A percentile compares a stretch with the other conserved stretches of the same genome.
phyloP scores from a whole-genome alignment of 257 asterid genomes.

The Solanum pinnatisectum region DNA sequence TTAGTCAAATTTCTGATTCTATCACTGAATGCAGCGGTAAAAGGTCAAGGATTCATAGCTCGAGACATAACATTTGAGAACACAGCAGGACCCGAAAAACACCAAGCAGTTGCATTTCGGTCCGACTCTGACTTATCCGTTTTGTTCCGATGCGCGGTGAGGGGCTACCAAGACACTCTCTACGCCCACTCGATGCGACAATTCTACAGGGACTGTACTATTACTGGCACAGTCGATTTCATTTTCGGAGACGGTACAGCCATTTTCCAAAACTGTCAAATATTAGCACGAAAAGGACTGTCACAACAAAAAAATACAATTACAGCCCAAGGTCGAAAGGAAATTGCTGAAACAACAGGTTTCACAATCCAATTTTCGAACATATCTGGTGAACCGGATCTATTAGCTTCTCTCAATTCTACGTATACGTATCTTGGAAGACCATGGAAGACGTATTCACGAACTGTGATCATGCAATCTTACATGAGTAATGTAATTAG shows the following conservation, averaged over 20 bases:
- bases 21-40: conserved; percentile 25
- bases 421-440: conserved; percentile 43
- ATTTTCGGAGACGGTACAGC: conserved; percentile 43
- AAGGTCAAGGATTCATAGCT: conserved; percentile 51
- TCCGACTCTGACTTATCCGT: conserved; percentile 52
- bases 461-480: conserved; percentile 48
- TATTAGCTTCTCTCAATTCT: conserved; percentile 17
- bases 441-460: conserved; percentile 44
- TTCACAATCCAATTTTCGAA: conserved; percentile 44
- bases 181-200: conserved; percentile 50
- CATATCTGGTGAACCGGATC: conserved; percentile 29
- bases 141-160: conserved; percentile 36
- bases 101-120: conserved; percentile 51
- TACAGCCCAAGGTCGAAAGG: conserved; percentile 52
- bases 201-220: conserved; percentile 41
- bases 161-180: conserved; percentile 51
- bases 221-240: conserved; percentile 52
- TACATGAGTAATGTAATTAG: conserved; percentile 29
- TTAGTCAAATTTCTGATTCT: not conserved
- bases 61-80: conserved; percentile 51
- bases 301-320: conserved; percentile 47
- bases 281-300: conserved; percentile 36
- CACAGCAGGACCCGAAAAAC: conserved; percentile 54
- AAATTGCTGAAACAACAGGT: conserved; percentile 20
- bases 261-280: conserved; percentile 37